phyloP scores from a whole-genome alignment of 257 asterid species.

The Ilex asprella region DNA sequence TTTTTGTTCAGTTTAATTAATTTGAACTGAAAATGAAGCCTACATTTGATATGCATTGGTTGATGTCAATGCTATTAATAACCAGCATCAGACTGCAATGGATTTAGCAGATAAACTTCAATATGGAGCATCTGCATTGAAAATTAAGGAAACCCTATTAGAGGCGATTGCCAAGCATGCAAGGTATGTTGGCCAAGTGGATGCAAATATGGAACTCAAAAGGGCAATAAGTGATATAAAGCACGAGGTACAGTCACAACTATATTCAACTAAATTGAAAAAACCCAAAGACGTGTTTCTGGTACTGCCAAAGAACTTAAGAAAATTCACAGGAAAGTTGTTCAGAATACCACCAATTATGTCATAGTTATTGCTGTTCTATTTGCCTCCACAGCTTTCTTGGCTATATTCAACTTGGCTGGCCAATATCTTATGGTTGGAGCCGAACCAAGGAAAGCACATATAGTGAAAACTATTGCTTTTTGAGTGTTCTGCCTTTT shows the following conservation, averaged over 20 bases:
- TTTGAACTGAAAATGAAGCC: too few species aligned
- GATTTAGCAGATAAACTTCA: constrained; percentile 94
- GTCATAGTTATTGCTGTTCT: constrained; percentile 89
- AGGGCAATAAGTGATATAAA: constrained; percentile 92
- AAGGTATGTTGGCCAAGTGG: constrained; percentile 50
- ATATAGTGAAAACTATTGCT: constrained; percentile 36
- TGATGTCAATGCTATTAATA: constrained; percentile 68
- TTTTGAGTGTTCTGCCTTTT: constrained; percentile 82
- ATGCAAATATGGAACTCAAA: constrained; percentile 78
- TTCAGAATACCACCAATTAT: constrained; percentile 83
- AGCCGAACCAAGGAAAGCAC: constrained; percentile 53
- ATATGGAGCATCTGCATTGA: constrained; percentile 60
- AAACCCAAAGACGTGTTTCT: constrained; percentile 80
- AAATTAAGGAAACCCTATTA: constrained; percentile 54
- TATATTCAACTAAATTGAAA: constrained; percentile 83
- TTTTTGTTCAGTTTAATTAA: too few species aligned
- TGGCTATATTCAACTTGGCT: constrained; percentile 85
- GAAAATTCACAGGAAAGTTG: constrained; percentile 89
- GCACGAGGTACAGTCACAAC: constrained; percentile 92
- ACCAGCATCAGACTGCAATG: constrained; percentile 80
- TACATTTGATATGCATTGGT: constrained; percentile 1
- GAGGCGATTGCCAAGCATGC: constrained; percentile 93
- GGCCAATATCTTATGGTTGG: constrained; percentile 53
- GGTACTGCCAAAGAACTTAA: constrained; percentile 95
- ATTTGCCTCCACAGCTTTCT: constrained; percentile 87